Evolutionary conservation across 2,329 filamentous ascomycete species (phyloP), one percentile per base, ranked within the genome.

Genomic region (Ophiocordyceps unilateralis): DNA sequence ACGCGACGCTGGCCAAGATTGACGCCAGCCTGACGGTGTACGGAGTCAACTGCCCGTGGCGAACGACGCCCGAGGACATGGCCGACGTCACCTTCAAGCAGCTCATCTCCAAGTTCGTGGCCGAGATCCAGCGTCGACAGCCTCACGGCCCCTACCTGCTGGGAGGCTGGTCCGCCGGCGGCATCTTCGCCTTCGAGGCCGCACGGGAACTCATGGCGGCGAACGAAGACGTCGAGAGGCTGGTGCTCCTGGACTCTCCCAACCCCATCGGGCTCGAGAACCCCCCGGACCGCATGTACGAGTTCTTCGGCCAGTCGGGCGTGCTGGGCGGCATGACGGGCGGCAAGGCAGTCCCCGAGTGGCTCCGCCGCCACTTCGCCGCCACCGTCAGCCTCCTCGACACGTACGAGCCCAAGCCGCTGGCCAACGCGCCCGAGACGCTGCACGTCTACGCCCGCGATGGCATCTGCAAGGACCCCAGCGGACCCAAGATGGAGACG

Each of bases 121-220:
- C 30, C n/a, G 47, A 47, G 38, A 45, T 48, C 6, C 43, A 42
- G 12, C 34, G 43, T 5, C 42, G 28, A n/a, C 47, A 48, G 28
- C 40, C 42, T 2, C 23, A 20, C 12, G 47, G 43, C 1, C 47
- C 47, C 2, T 45, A 48, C 38, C 19, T 28, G 19, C 60, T 86
- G 1, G 72, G 76, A 15, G 83, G 83, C 21, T 87, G 81, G 82
- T 83, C 76, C n/a, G 81, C 80, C 1, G 83, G 82, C 22, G 81
- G 82, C 30, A 78, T 84, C 40, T 77, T 79, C 46, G 79, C 81
- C 37, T 84, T 74, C 52, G 76, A 82, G 50, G 76, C 77, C 10
- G 70, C 76, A 15, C 70, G 70, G 43, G 72, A 79, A 48, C 66
- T 83, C 15, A 68, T 67, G 45, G 67, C 69, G 47, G 67, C 66